Evolutionary conservation across 2,329 filamentous ascomycete species (phyloP).

Genomic region (Rhexocercosporidium sp.): DNA sequence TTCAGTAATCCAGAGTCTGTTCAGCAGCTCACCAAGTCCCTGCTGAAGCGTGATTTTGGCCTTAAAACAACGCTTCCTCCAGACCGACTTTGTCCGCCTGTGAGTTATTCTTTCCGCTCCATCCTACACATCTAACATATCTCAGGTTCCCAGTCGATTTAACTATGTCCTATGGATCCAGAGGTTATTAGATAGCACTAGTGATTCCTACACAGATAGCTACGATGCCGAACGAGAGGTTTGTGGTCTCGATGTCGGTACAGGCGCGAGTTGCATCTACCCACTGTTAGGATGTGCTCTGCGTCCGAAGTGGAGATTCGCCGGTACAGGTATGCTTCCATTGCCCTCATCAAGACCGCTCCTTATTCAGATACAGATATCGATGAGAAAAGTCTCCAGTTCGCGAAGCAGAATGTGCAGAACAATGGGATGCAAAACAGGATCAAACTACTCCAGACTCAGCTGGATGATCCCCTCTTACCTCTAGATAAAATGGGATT

Average conservation of each 20-base stretch:
- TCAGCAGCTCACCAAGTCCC: slow-evolving; percentile 79
- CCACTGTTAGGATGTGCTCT: slow-evolving; percentile 77
- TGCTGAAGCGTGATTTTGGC: slow-evolving; percentile 78
- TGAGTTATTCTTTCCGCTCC: slow-evolving; percentile 44
- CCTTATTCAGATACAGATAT: slow-evolving; percentile 62
- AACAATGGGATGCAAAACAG: slow-evolving; percentile 68
- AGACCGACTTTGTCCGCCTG: slow-evolving; percentile 85
- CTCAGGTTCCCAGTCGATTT: slow-evolving; percentile 67
- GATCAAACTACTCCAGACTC: slow-evolving; percentile 66
- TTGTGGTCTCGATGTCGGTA: slow-evolving; percentile 83
- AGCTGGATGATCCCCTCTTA: slow-evolving; percentile 60
- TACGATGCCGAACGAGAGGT: slow-evolving; percentile 62
- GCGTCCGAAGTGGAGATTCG: slow-evolving; percentile 72
- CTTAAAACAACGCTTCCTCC: slow-evolving; percentile 72
- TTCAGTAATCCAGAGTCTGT: slow-evolving; percentile 81
- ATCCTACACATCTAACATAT: background rate
- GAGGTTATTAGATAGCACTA: slow-evolving; percentile 71
- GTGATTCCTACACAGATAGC: slow-evolving; percentile 48
- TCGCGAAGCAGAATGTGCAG: slow-evolving; percentile 69
- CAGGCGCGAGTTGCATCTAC: slow-evolving; percentile 91
- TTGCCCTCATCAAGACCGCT: slow-evolving; percentile 35
- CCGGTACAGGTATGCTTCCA: slow-evolving; percentile 61
- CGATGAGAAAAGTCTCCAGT: slow-evolving; percentile 70
- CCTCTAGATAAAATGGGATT: slow-evolving; percentile 56
- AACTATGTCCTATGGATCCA: slow-evolving; percentile 94